These are phyloP conservation scores for Tolypocladium paradoxum DNA, from an alignment of 2,329 filamentous ascomycete species.

Conservation along the genomic window DNA sequence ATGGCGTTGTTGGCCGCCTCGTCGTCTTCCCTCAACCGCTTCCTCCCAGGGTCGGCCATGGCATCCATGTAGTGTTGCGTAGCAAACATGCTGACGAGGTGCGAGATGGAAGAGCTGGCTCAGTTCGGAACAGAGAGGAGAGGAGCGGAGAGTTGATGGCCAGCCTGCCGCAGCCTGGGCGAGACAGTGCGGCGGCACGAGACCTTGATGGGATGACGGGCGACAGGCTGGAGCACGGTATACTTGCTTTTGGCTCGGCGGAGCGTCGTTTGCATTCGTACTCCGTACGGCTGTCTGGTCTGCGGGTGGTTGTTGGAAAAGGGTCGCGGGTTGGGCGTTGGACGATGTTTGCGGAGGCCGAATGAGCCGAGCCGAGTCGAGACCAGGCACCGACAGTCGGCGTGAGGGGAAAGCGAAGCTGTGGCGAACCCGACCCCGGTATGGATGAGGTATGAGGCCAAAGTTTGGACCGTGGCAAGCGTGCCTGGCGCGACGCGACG, in stretches of 20 bases:
- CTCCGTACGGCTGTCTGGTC: no score
- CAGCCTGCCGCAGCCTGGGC: neutral
- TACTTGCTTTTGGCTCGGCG: neutral
- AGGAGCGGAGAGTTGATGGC: neutral
- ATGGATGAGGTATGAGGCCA: neutral
- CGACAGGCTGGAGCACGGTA: neutral
- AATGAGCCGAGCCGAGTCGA: neutral
- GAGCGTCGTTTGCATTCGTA: neutral
- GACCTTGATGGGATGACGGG: neutral
- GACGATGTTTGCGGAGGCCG: neutral
- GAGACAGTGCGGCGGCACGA: neutral
- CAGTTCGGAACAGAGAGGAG: neutral
- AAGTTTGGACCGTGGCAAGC: neutral
- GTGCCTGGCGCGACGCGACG: neutral
- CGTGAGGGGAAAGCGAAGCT: neutral
- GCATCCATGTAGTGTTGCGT: slow-evolving; percentile 20
- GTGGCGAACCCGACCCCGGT: neutral
- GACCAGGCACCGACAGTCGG: neutral
- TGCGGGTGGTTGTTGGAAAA: neutral
- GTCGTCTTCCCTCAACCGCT: slow-evolving; percentile 36
- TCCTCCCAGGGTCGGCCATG: slow-evolving; percentile 26
- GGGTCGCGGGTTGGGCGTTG: neutral
- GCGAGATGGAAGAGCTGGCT: neutral
- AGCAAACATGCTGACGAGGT: slow-evolving; percentile 24
- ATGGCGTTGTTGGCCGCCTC: slow-evolving; percentile 22